A percentile compares a stretch with the other conserved stretches of the same genome.
Evolutionary conservation across 2,329 filamentous ascomycete genomes (phyloP).

Genomic region (Monosporascus sp.): DNA sequence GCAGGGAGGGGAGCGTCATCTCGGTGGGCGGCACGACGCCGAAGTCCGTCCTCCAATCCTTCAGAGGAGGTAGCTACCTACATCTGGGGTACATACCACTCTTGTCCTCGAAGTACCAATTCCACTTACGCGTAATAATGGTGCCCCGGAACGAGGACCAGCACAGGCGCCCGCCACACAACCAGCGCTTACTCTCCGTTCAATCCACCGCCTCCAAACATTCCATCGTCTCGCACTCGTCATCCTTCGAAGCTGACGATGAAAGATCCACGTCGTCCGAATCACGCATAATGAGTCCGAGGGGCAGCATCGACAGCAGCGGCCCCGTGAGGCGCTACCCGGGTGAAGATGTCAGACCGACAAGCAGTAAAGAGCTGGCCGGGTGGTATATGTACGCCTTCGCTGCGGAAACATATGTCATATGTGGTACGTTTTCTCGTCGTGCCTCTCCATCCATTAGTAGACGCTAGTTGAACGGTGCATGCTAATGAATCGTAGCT

Average conservation of each 20-base stretch:
- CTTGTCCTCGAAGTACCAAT: no score
- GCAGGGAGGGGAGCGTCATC: no score
- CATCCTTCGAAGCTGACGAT: conserved; percentile 66
- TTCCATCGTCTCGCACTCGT: conserved; percentile 55
- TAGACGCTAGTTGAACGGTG: not conserved
- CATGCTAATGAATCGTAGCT: conserved; percentile 8
- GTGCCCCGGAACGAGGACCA: conserved; percentile 30
- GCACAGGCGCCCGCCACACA: conserved; percentile 32
- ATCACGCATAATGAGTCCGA: conserved; percentile 33
- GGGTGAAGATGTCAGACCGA: conserved; percentile 84
- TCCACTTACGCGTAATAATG: conserved; percentile 21
- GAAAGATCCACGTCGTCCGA: conserved; percentile 49
- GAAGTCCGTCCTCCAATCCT: no score
- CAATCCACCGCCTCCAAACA: conserved; percentile 49
- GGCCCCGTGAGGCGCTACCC: conserved; percentile 53
- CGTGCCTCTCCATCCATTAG: not conserved
- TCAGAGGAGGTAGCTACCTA: no score
- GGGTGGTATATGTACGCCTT: conserved; percentile 98
- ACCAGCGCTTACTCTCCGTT: conserved; percentile 43
- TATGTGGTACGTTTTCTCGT: conserved; percentile 64
- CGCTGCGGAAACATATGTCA: conserved; percentile 92
- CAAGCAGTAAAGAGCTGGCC: conserved; percentile 77
- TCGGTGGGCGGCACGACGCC: no score
- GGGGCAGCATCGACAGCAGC: conserved; percentile 32
- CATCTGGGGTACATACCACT: no score